Conservation (phyloP, 768 basidiomycete genomes). For the Wakefieldia striispora region DNA sequence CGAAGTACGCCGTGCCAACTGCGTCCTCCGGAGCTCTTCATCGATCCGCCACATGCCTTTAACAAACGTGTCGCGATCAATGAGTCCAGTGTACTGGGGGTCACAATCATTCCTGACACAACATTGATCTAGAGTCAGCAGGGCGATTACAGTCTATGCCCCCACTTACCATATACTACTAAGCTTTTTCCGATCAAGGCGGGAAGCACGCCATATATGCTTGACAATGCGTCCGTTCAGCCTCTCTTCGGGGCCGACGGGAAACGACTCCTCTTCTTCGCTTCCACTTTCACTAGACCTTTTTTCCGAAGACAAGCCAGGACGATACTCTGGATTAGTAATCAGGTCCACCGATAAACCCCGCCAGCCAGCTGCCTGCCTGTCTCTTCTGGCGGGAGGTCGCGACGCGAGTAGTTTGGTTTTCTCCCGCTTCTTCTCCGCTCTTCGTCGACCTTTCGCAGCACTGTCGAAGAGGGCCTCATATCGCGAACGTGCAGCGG, state of each 20-base stretch:
- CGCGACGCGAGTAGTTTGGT: slow-evolving; percentile 31
- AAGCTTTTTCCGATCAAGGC: slow-evolving; percentile 50
- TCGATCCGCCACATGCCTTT: slow-evolving; percentile 87
- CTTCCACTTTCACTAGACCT: slow-evolving; percentile 10
- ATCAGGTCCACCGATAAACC: slow-evolving; percentile 69
- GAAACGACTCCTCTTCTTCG: slow-evolving; percentile 25
- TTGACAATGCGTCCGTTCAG: slow-evolving; percentile 57
- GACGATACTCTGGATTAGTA: slow-evolving; percentile 40
- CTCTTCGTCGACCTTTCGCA: slow-evolving; percentile 46
- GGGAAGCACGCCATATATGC: slow-evolving; percentile 61
- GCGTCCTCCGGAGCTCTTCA: slow-evolving; percentile 70
- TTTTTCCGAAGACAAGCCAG: slow-evolving; percentile 9
- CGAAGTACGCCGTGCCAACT: slow-evolving; percentile 35
- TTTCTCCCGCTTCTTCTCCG: slow-evolving; percentile 30
- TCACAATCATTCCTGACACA: slow-evolving; percentile 68
- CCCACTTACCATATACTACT: slow-evolving; percentile 68
- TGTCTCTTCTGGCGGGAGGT: slow-evolving; percentile 40
- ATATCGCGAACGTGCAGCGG: slow-evolving; percentile 62
- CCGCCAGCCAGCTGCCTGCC: slow-evolving; percentile 72
- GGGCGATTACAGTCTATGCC: slow-evolving; percentile 5
- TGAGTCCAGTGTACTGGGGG: slow-evolving; percentile 47
- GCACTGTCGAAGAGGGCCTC: slow-evolving; percentile 66
- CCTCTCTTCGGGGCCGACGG: slow-evolving; percentile 43
- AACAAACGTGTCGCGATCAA: slow-evolving; percentile 66
- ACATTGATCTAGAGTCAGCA: background rate